Conservation (phyloP, 2,329 filamentous ascomycete genomes). For the Calcarisporium arbuscula region DNA sequence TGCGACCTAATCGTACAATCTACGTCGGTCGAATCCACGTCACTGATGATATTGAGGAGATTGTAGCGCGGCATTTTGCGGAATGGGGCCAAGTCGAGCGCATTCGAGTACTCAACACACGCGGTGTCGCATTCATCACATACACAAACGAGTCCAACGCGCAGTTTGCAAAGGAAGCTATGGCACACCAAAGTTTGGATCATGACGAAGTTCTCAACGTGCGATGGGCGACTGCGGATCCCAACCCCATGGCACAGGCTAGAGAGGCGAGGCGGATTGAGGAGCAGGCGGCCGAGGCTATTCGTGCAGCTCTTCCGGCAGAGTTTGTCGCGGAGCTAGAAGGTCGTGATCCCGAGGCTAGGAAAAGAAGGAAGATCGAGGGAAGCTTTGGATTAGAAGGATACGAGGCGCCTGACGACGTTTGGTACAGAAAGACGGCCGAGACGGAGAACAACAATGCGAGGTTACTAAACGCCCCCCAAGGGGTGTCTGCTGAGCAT, state of each 20-base stretch:
- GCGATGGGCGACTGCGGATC: conserved; percentile 93
- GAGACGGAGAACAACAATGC: conserved; percentile 37
- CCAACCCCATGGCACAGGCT: conserved; percentile 91
- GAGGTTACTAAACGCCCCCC: no score
- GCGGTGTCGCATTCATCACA: conserved; percentile 92
- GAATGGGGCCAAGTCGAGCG: conserved; percentile 95
- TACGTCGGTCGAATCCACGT: conserved; percentile 94
- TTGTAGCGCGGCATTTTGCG: conserved; percentile 88
- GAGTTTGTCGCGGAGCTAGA: conserved; percentile 93
- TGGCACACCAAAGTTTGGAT: conserved; percentile 90
- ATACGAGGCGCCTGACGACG: conserved; percentile 88
- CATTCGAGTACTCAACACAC: conserved; percentile 75
- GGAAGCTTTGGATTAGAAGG: conserved; percentile 83
- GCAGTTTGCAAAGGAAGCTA: conserved; percentile 89
- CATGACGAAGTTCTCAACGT: conserved; percentile 92
- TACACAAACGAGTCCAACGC: conserved; percentile 86
- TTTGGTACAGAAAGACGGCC: conserved; percentile 58
- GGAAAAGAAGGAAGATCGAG: conserved; percentile 84
- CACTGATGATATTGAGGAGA: conserved; percentile 93
- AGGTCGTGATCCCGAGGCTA: conserved; percentile 77
- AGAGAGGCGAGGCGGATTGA: conserved; percentile 83
- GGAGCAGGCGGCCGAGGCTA: conserved; percentile 93
- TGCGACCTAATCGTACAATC: conserved; percentile 87
- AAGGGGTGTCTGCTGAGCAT: no score
- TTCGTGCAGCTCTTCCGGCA: conserved; percentile 77